These are phyloP conservation scores for Verticillium klebahnii DNA, from an alignment of 2,329 filamentous ascomycete genomes.

Conservation along the genomic window DNA sequence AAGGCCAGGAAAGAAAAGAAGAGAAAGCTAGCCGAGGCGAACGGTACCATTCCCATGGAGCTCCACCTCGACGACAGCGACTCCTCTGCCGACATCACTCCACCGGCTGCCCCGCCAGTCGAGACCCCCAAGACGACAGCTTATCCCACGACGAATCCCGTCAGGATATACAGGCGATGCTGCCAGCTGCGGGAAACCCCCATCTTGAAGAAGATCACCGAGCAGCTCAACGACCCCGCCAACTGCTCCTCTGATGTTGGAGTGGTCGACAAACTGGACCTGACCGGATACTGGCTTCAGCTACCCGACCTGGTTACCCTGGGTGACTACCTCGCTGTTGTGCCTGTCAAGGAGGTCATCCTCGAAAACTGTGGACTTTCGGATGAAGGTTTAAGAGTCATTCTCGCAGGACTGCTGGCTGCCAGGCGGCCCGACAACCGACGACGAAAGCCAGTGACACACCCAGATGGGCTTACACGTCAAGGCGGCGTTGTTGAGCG, in stretches of 20 bases:
- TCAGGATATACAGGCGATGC: conserved; percentile 88
- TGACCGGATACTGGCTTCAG: conserved; percentile 80
- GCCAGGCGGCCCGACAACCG: conserved; percentile 63
- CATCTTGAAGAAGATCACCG: conserved; percentile 85
- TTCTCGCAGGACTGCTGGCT: conserved; percentile 80
- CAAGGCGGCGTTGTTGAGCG: conserved; percentile 77
- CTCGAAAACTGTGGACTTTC: conserved; percentile 83
- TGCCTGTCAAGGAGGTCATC: conserved; percentile 81
- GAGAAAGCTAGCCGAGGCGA: conserved; percentile 77
- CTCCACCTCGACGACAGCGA: conserved; percentile 68
- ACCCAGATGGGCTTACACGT: conserved; percentile 33
- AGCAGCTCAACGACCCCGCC: conserved; percentile 73
- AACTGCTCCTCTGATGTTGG: conserved; percentile 64
- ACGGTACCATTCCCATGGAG: conserved; percentile 81
- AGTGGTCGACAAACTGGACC: conserved; percentile 75
- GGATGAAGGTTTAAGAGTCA: conserved; percentile 81
- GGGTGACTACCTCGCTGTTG: conserved; percentile 89
- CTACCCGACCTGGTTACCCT: conserved; percentile 80
- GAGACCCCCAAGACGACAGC: conserved; percentile 53
- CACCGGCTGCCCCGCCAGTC: conserved; percentile 30
- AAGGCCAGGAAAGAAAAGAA: conserved; percentile 91
- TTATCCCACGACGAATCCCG: conserved; percentile 78
- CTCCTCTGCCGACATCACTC: conserved; percentile 34
- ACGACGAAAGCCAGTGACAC: conserved; percentile 37
- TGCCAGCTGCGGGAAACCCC: conserved; percentile 92